Percentiles rank a stretch among this genome's conserved stretches.
Evolutionary conservation across 2,329 filamentous ascomycete genomes (phyloP).

Genomic region (Tolypocladium ophioglossoides): DNA sequence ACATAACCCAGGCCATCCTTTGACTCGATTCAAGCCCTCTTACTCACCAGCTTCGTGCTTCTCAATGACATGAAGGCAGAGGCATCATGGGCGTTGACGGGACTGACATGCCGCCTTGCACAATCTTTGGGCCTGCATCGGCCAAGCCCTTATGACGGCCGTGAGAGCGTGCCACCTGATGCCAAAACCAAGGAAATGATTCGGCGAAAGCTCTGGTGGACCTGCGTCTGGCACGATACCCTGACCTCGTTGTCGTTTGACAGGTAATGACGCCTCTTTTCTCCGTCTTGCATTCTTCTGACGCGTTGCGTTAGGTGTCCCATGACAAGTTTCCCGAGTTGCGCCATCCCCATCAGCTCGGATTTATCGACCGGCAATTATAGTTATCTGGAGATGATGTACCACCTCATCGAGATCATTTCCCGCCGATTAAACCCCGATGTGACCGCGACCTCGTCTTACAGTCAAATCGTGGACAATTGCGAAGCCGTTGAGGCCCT

Average conservation of each 20-base stretch:
- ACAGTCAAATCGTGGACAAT: constrained; percentile 45
- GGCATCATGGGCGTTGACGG: constrained; percentile 55
- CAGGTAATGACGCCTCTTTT: constrained; percentile 26
- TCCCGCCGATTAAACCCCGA: constrained; percentile 47
- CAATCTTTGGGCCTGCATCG: constrained; percentile 54
- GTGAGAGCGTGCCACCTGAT: constrained; percentile 32
- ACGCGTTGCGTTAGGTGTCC: constrained; percentile 34
- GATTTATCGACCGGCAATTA: constrained; percentile 34
- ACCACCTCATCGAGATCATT: constrained; percentile 51
- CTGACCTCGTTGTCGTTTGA: constrained; percentile 57
- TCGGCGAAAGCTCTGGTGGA: constrained; percentile 51
- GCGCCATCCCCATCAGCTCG: constrained; percentile 38
- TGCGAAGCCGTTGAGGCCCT: constrained; percentile 44
- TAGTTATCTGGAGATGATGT: constrained; percentile 55
- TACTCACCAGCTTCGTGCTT: constrained; percentile 52
- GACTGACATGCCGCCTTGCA: constrained; percentile 53
- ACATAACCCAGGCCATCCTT: constrained; percentile 40
- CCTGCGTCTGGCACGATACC: constrained; percentile 56
- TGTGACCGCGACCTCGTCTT: constrained; percentile 35
- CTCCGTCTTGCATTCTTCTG: not conserved
- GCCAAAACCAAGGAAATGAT: constrained; percentile 42
- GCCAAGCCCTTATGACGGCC: constrained; percentile 30
- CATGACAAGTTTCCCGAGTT: constrained; percentile 50
- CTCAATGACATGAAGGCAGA: constrained; percentile 62
- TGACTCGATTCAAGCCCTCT: constrained; percentile 53